Evolutionary conservation across 352 stramenopile species (phyloP), one percentile per base, ranked within the genome.

Genomic region (Phytophthora fragariae): DNA sequence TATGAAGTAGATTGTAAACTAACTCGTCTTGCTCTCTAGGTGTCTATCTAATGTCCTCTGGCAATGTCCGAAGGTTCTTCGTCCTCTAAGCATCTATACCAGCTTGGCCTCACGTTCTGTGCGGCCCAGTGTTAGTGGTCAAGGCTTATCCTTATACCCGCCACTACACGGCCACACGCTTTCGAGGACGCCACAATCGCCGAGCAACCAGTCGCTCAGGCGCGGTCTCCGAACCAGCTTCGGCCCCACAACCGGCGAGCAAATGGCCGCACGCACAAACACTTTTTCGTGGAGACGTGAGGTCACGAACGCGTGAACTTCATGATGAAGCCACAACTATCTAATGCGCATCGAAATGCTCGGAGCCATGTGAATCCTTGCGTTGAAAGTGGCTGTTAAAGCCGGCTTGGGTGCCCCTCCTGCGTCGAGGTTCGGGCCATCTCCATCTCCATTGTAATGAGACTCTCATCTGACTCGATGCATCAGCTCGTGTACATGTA

Each of bases 161-260:
- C 24, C 24, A 27, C 24, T 27, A 27, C 24, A 27, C 24, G n/a
- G 19, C 19, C 19, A 76, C 59, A 71, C 64, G 69, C 54, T 77
- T 76, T 76, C 53, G 27, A 60, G 41, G 70, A 76, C 55, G 17
- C 63, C 62, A 72, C 69, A 68, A 68, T 15, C 41, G 24, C 37
- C 44, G 8, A 70, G 57, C 52, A 72, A 70, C 27, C 62, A 64
- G 60, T 27, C 61, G 47, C 49, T 53, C 49, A 47, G 31, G 29
- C 53, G 15, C 27, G 12, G 24, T 39, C 2, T 29, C 9, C 37
- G 37, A 44, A 44, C 19, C 55, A 61, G 17, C 55, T 14, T n/a
- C 17, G 53, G 35, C 39, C 15, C 35, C 55, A 67, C 65, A 68
- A 67, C 44, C 3, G 35, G 37, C 37, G 57, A 54, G 57, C 39